Evolutionary conservation across 2,329 filamentous ascomycete species (phyloP), one percentile per base, ranked within the genome.

Genomic region (Aspergillus niger): DNA sequence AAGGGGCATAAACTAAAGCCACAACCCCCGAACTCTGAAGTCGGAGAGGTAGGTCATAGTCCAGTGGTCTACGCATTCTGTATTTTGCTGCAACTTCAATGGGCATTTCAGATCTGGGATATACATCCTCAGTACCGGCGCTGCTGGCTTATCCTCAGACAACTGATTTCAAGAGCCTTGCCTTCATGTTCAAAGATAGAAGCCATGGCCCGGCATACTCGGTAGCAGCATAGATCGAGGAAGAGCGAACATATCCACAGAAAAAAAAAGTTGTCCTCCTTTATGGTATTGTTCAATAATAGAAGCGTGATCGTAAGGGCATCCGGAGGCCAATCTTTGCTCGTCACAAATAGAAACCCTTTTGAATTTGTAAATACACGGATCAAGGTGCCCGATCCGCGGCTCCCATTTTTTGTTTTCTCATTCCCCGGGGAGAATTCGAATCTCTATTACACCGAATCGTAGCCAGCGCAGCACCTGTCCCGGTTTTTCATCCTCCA

Each of bases 241-340:
- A 59, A 36, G 24, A 55, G 44, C 43, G 48, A 57, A 36, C 30
- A 59, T 38, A 52, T 43, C 64, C 58, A 50, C 62, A 65, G 24
- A 36, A 56, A 59, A 61, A 49, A 55, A 66, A 64, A 55, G 36
- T 67, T 68, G 70, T 68, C 69, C 65, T 70, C 67, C 69, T 71
- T 63, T 64, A 68, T 72, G 72, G 71, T 73, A 74, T 75, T 73
- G 71, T 70, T 72, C 68, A 68, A 71, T 67, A 68, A 71, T 67
- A 71, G 63, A 70, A 70, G 67, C 72, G 66, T 72, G 72, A 72
- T 74, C 73, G 68, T 74, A 72, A 74, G 71, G 72, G 70, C 69
- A 67, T 73, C 72, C 65, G 70, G 69, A 74, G 72, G 70, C 70
- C 67, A 70, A 71, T 67, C 63, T 70, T 72, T 74, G 73, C 70